Evolutionary conservation across 225 moss, liverwort and hornwort genomes (phyloP), one percentile per base, ranked within the genome.

Genomic region (Anthoceros angustus): DNA sequence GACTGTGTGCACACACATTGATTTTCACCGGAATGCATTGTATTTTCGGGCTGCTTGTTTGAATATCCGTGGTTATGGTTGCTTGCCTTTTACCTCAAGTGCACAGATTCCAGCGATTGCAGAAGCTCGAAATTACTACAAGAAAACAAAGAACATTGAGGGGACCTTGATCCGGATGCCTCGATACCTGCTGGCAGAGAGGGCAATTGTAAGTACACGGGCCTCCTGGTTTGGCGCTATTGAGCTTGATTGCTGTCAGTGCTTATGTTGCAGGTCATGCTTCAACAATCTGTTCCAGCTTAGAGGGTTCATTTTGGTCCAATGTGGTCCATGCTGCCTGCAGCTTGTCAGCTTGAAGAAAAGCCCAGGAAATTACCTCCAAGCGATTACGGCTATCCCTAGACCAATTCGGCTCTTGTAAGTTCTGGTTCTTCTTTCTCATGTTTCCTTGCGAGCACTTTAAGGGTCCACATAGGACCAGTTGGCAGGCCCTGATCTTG

Each of bases 341-440:
- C 86, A 95, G 91, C 77, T 98, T 42, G 77, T 78, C 25, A 81
- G 82, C 62, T 73, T 98, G 43, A 87, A 92, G 81, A 84, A 92
- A 70, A 75, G 86, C 71, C 77, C 92, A 21, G 85, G 77, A 23
- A 98, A 98, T 62, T 84, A 82, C 71, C 70, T 92, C 74, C 80
- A 82, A 83, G 85, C 98, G 45, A 88, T 98, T 77, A 83, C 74
- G 77, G 79, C 85, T 49, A 92, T 98, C 61, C 89, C 92, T 10
- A 86, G 98, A 74, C 74, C 98, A 23, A 81, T 98, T 72, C 85
- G 98, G 69, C 70, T 92, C 42, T 88, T 98, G 95, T 95, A 83
- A 48, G 85, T 72, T 9, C 6, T 32, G 40, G 26, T 32, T 16
- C 10, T 64, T 6, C 43, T 12, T n/a, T 9, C 7, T 32, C 26